A percentile compares a stretch with the other conserved stretches of the same genome.
These are phyloP conservation scores for Ascochyta rabiei DNA, from an alignment of 2,329 filamentous ascomycete genomes.

Conservation along the genomic window DNA sequence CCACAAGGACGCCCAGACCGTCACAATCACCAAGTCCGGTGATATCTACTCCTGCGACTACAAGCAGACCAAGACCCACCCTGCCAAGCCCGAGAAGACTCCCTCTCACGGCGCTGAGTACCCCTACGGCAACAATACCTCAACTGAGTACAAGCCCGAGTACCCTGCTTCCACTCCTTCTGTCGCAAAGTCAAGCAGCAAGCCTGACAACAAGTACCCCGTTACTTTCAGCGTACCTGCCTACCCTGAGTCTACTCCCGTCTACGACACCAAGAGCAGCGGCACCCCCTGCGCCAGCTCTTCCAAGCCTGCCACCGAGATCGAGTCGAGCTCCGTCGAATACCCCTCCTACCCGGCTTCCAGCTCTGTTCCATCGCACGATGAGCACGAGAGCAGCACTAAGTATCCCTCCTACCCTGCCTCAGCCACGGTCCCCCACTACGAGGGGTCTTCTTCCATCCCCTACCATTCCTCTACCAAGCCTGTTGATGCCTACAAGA, in stretches of 20 bases:
- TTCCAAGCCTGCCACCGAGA: not conserved
- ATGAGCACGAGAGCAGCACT: not conserved
- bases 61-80: slow-evolving; percentile 29
- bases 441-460: not conserved
- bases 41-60: slow-evolving; percentile 39
- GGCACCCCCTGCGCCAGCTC: not conserved
- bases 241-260: slow-evolving; percentile 7
- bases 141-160: not conserved
- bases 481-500: not conserved
- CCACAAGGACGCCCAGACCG: slow-evolving; percentile 34
- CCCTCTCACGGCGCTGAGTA: slow-evolving; percentile 14
- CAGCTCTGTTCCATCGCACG: not conserved
- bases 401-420: slow-evolving; percentile 2
- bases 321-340: not conserved
- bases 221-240: not conserved
- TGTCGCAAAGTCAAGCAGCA: not conserved
- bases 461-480: slow-evolving; percentile 6
- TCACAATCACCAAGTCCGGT: slow-evolving; percentile 41
- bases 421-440: not conserved
- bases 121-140: slow-evolving; percentile 9
- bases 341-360: slow-evolving; percentile 4
- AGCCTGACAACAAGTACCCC: not conserved
- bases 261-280: not conserved
- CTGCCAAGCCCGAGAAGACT: slow-evolving; percentile 19
- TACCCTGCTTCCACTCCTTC: not conserved